Evolutionary conservation across 495 filamentous ascomycete genomes (phyloP).

Genomic region (Xeromyces bisporus): DNA sequence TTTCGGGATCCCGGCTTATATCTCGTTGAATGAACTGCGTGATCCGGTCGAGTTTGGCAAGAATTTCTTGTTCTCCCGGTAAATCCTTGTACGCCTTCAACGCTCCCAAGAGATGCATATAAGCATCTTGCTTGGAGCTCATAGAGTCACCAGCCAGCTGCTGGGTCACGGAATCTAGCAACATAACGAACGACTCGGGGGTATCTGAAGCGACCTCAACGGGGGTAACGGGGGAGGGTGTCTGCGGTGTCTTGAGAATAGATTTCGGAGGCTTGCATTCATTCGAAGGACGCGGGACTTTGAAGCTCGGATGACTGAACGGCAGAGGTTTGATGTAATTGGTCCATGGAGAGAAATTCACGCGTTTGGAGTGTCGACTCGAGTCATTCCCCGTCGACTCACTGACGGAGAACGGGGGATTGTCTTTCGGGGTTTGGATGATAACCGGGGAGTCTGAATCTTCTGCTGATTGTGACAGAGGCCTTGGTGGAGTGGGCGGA

Average conservation of each 20-base stretch:
- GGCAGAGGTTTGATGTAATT: constrained; percentile 48
- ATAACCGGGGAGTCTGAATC: constrained; percentile 17
- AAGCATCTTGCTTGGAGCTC: constrained; percentile 64
- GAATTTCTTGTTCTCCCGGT: constrained; percentile 50
- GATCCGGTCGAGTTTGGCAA: constrained; percentile 56
- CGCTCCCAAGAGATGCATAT: constrained; percentile 58
- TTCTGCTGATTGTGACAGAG: constrained; percentile 24
- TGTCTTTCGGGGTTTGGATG: constrained; percentile 27
- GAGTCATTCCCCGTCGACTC: constrained; percentile 19
- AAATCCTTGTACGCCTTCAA: constrained; percentile 63
- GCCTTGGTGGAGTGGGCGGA: constrained; percentile 47
- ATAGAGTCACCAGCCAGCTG: constrained; percentile 57
- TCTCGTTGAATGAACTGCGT: constrained; percentile 69
- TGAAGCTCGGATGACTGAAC: constrained; percentile 27
- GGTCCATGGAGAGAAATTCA: constrained; percentile 57
- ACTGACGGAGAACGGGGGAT: constrained; percentile 28
- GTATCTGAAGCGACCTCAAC: constrained; percentile 23
- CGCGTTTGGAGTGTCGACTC: constrained; percentile 43
- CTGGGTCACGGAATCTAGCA: constrained; percentile 59
- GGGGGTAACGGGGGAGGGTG: constrained; percentile 20
- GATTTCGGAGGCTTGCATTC: constrained; percentile 59
- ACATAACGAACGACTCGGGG: constrained; percentile 44
- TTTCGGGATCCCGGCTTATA: constrained; percentile 27
- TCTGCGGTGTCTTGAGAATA: constrained; percentile 58
- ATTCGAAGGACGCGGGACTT: constrained; percentile 38